These are phyloP conservation scores for Ustilago tritici DNA, from an alignment of 1,284 basidiomycete genomes.

Conservation along the genomic window DNA sequence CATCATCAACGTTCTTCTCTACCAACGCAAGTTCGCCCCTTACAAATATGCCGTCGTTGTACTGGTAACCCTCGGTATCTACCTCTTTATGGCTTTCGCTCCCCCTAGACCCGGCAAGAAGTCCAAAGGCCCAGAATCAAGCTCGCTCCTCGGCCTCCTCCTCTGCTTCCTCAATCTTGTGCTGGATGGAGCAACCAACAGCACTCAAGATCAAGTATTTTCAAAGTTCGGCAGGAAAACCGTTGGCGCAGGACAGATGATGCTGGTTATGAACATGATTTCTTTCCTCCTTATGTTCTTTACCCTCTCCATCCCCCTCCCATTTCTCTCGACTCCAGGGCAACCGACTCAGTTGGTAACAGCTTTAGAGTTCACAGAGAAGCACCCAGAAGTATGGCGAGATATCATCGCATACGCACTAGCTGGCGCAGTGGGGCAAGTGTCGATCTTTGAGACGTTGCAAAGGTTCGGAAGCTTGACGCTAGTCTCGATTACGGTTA, in stretches of 20 bases:
- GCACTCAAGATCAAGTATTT: conserved; percentile 99
- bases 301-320: conserved; percentile 75
- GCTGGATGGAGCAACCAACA: conserved; percentile 93
- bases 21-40: conserved; percentile 66
- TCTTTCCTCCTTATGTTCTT: conserved; percentile 55
- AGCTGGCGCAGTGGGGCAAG: conserved; percentile 91
- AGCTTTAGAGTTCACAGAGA: conserved; percentile 75
- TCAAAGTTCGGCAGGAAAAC: conserved; percentile 73
- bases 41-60: conserved; percentile 69
- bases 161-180: conserved; percentile 87
- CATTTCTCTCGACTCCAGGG: conserved; percentile 43
- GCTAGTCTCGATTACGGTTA: conserved; percentile 72
- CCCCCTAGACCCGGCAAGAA: conserved; percentile 70
- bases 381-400: conserved; percentile 81
- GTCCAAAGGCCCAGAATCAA: conserved; percentile 60
- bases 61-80: conserved; percentile 88
- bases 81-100: conserved; percentile 86
- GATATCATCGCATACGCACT: conserved; percentile 88
- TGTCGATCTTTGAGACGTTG: conserved; percentile 98
- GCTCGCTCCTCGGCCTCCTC: conserved; percentile 71
- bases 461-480: conserved; percentile 95
- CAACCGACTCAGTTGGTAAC: conserved; percentile 41
- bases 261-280: conserved; percentile 95
- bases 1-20: conserved; percentile 84
- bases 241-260: conserved; percentile 96